Conservation (phyloP, 305 asterid species). For the Fraxinus angustifolia region DNA sequence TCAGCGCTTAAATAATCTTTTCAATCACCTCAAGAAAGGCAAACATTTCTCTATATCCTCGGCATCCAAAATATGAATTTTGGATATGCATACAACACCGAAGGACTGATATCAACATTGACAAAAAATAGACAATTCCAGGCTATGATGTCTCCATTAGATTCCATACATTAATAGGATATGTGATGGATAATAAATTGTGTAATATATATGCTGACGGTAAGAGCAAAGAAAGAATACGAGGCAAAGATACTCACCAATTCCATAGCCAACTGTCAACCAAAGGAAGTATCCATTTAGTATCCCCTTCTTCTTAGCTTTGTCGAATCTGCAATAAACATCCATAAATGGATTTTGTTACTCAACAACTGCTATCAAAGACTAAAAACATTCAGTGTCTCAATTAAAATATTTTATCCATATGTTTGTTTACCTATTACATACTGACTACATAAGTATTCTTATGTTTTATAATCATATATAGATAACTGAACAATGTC, state of each 20-base stretch:
- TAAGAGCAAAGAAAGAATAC: not conserved
- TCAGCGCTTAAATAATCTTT: not conserved
- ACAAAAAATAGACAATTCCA: not conserved
- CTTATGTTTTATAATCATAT: not conserved
- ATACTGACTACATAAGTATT: not conserved
- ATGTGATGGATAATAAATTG: not conserved
- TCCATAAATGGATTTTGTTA: not conserved
- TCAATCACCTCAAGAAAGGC: not conserved
- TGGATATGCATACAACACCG: not conserved
- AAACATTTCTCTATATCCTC: not conserved
- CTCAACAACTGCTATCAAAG: not conserved
- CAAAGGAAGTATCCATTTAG: slow-evolving; percentile 51
- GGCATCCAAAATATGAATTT: not conserved
- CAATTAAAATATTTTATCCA: not conserved
- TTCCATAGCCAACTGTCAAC: slow-evolving; percentile 50
- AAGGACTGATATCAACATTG: not conserved
- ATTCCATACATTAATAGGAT: not conserved
- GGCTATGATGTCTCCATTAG: not conserved
- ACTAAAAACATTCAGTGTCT: not conserved
- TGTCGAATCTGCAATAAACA: slow-evolving; percentile 44
- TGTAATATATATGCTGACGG: not conserved
- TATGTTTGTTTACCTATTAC: not conserved
- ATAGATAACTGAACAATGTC: not conserved
- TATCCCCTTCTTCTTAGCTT: slow-evolving; percentile 35
- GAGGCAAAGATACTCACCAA: slow-evolving; percentile 35